A percentile compares a stretch with the other conserved stretches of the same genome.
phyloP scores from a whole-genome alignment of 2,329 filamentous ascomycete genomes.

The Graphilbum fragrans region DNA sequence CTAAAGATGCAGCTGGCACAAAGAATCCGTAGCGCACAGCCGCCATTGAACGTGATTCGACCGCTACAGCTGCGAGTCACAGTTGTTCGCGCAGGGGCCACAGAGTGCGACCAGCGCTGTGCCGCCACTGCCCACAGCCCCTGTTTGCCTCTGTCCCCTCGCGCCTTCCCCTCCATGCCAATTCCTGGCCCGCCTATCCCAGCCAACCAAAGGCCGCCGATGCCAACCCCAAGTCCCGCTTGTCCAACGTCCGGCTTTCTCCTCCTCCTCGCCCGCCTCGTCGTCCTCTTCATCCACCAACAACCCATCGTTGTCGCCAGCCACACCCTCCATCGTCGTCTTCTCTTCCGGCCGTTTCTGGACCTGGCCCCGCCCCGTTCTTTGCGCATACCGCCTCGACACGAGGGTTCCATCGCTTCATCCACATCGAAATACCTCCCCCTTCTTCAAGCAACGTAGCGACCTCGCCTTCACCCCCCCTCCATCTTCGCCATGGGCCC shows the following conservation, averaged over 20 bases:
- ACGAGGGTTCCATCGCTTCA: too few relatives aligned
- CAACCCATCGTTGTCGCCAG: neutral
- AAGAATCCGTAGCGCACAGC: too few relatives aligned
- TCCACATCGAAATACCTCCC: too few relatives aligned
- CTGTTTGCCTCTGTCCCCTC: neutral
- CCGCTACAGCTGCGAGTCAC: too few relatives aligned
- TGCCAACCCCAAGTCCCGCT: neutral
- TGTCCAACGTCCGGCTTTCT: neutral
- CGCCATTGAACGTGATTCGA: too few relatives aligned
- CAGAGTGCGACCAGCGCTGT: too few relatives aligned
- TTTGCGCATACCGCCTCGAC: too few relatives aligned
- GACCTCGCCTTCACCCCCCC: neutral
- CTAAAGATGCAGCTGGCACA: too few relatives aligned
- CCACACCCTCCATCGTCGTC: neutral
- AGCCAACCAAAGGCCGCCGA: neutral
- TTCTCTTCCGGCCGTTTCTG: too few relatives aligned
- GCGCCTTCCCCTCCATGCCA: neutral
- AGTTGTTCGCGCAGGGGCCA: too few relatives aligned
- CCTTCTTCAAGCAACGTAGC: neutral
- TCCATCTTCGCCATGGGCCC: constrained; percentile 29
- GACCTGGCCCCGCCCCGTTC: too few relatives aligned
- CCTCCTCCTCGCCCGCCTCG: neutral
- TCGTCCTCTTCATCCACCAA: too few relatives aligned
- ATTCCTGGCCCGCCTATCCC: neutral
- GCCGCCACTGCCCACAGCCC: neutral